Conservation (phyloP, 345 rosid species). For the Populus deltoides region DNA sequence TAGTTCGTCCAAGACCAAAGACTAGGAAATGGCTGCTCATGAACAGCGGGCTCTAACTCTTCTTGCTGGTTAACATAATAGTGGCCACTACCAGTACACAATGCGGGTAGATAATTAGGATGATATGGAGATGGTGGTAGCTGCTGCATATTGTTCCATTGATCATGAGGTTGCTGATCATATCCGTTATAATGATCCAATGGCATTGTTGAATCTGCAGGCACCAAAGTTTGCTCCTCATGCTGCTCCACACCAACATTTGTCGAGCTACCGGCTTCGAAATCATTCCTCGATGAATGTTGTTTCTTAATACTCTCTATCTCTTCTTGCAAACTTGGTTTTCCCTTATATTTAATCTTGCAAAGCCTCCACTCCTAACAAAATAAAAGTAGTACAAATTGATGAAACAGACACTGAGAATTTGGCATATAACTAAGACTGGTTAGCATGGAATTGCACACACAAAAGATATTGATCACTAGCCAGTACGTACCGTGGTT, state of each 20-base stretch:
- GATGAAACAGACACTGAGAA: background rate
- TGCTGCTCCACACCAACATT: background rate
- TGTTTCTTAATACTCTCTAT: conserved; percentile 10
- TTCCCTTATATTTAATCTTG: conserved; percentile 19
- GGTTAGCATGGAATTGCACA: background rate
- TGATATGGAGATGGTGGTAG: background rate
- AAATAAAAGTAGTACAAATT: background rate
- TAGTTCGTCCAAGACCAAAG: conserved; percentile 23
- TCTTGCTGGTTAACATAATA: background rate
- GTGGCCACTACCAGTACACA: background rate
- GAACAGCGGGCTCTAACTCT: background rate
- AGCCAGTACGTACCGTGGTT: conserved; percentile 5
- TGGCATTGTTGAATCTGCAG: background rate
- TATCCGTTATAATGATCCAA: background rate
- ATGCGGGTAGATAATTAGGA: background rate
- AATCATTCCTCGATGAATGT: background rate
- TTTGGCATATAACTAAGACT: background rate
- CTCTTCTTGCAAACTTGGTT: conserved; percentile 16
- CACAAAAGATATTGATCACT: background rate
- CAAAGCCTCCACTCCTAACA: conserved; percentile 21
- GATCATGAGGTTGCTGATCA: background rate
- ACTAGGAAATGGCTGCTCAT: conserved; percentile 2
- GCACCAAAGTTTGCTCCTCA: background rate
- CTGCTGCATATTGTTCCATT: background rate
- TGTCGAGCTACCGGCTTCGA: background rate